These are phyloP conservation scores for Pythium scleroteichum DNA, from an alignment of 352 stramenopile genomes.

Conservation along the genomic window DNA sequence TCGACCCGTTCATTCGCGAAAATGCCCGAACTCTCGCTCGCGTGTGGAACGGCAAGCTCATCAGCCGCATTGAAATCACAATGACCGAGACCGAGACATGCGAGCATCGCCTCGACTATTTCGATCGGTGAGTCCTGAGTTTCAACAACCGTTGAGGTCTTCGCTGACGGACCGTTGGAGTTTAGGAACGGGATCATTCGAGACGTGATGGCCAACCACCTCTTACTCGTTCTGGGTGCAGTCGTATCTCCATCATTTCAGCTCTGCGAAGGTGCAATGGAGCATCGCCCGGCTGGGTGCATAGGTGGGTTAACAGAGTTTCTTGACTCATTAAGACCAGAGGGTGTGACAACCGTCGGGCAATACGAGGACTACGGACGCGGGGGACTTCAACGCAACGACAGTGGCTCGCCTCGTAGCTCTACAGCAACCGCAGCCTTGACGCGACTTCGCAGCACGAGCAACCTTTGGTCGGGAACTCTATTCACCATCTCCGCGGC, in stretches of 20 bases:
- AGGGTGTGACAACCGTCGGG: constrained; percentile 4
- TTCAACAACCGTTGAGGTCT: too few species aligned
- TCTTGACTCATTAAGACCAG: constrained; percentile 3
- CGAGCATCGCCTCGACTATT: constrained; percentile 61
- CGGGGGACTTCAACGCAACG: background rate
- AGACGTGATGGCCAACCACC: constrained; percentile 83
- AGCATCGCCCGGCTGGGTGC: constrained; percentile 2
- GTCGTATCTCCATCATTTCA: constrained; percentile 38
- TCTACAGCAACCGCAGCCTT: constrained; percentile 20
- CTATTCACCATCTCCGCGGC: constrained; percentile 44
- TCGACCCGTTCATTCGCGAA: constrained; percentile 47
- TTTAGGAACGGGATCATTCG: constrained; percentile 70
- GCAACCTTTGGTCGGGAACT: constrained; percentile 33
- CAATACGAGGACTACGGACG: constrained; percentile 26
- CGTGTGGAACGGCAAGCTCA: constrained; percentile 37
- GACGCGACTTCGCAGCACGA: constrained; percentile 8
- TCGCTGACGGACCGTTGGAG: too few species aligned
- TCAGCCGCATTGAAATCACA: constrained; percentile 35
- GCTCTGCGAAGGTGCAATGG: background rate
- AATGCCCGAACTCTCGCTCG: constrained; percentile 42
- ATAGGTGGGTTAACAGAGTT: constrained; percentile 10
- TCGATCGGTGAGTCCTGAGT: constrained; percentile 61
- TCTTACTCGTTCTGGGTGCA: constrained; percentile 59
- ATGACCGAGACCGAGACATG: constrained; percentile 77
- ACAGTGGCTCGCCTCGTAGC: background rate